These are phyloP conservation scores for Aspergillus transmontanensis DNA, from an alignment of 2,329 filamentous ascomycete genomes.

Conservation along the genomic window DNA sequence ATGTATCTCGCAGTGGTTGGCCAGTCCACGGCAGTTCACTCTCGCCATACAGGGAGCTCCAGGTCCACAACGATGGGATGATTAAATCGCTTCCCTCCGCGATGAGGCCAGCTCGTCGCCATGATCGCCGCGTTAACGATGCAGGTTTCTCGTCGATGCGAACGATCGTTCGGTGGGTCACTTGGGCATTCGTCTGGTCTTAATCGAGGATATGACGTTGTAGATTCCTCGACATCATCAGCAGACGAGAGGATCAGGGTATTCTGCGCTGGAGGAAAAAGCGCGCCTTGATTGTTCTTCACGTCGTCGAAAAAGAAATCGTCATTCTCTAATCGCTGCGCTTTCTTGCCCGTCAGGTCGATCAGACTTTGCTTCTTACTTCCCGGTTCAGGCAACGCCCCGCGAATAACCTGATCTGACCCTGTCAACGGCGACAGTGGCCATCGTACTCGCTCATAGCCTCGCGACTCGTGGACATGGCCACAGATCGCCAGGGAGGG, in stretches of 20 bases:
- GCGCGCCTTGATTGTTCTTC: neutral
- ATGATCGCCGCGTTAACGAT: conserved; percentile 79
- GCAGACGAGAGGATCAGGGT: conserved; percentile 7
- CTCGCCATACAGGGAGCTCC: conserved; percentile 55
- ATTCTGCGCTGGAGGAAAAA: conserved; percentile 13
- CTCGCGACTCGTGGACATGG: conserved; percentile 61
- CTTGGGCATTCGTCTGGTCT: conserved; percentile 4
- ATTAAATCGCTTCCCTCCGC: conserved; percentile 65
- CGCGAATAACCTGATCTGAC: conserved; percentile 20
- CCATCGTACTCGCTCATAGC: conserved; percentile 57
- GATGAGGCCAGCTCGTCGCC: conserved; percentile 67
- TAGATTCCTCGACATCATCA: neutral
- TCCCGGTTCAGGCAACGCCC: conserved; percentile 43
- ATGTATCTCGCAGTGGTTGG: neutral
- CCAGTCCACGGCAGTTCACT: neutral
- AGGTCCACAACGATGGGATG: conserved; percentile 85
- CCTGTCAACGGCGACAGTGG: neutral
- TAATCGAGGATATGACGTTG: conserved; percentile 6
- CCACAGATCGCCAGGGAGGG: conserved; percentile 59
- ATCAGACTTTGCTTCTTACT: conserved; percentile 59
- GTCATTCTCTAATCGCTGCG: conserved; percentile 35
- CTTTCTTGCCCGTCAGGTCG: conserved; percentile 52
- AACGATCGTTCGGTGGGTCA: conserved; percentile 9
- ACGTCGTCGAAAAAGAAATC: conserved; percentile 18
- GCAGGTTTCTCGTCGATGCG: conserved; percentile 66